phyloP scores from a whole-genome alignment of 139 green algal genomes.

The Picochlorum sp. region DNA sequence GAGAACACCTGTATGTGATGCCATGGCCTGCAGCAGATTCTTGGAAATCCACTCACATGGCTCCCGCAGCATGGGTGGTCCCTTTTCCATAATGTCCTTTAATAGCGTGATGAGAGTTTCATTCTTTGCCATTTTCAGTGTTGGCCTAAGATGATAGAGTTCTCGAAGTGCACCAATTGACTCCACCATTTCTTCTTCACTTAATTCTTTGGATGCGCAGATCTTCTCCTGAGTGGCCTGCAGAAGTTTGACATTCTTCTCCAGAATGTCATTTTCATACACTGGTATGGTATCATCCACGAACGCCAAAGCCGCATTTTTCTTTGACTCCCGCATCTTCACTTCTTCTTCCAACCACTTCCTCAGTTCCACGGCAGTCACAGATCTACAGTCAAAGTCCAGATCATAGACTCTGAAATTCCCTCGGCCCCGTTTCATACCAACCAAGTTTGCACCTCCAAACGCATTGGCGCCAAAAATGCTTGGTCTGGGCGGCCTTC shows the following conservation, averaged over 20 bases:
- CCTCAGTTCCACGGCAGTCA: conserved; percentile 16
- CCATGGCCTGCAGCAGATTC: conserved; percentile 19
- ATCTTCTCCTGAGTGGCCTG: neutral
- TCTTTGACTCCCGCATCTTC: conserved; percentile 10
- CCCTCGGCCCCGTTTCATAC: neutral
- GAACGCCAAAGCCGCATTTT: conserved; percentile 19
- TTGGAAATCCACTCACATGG: conserved; percentile 7
- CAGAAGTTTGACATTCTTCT: neutral
- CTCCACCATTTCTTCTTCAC: neutral
- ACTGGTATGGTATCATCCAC: neutral
- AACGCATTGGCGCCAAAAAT: neutral
- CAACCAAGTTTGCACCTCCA: neutral
- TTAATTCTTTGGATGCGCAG: neutral
- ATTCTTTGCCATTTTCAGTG: conserved; percentile 14
- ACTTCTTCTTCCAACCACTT: conserved; percentile 20
- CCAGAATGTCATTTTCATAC: neutral
- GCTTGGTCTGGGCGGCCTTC: neutral
- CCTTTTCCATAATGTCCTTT: conserved; percentile 11
- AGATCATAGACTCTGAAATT: conserved; percentile 5
- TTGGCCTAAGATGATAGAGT: conserved; percentile 26
- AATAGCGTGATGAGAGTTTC: conserved; percentile 18
- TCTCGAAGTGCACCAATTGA: conserved; percentile 23
- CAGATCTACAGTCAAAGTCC: conserved; percentile 14
- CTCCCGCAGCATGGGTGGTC: neutral
- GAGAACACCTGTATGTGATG: conserved; percentile 23